Conservation (phyloP, 352 stramenopile genomes). For the Globisporangium paroecandrum region DNA sequence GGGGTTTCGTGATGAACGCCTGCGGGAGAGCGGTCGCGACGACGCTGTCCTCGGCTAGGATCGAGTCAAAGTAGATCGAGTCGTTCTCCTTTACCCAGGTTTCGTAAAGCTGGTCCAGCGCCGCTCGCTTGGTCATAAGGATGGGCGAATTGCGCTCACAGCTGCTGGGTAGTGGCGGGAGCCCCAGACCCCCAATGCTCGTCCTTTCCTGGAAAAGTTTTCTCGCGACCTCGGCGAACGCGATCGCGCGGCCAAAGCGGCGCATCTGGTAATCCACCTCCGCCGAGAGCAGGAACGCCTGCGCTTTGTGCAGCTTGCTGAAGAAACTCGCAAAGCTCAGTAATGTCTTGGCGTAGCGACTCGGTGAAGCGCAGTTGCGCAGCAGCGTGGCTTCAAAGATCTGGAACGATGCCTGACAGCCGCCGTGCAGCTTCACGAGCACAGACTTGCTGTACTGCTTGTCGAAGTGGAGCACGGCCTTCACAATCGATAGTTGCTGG, state of each 20-base stretch:
- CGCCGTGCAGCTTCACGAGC: conserved; percentile 36
- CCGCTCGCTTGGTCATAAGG: conserved; percentile 18
- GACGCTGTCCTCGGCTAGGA: conserved; percentile 24
- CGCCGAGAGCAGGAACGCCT: conserved; percentile 23
- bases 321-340: conserved; percentile 32
- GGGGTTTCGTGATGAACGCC: conserved; percentile 32
- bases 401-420: conserved; percentile 25
- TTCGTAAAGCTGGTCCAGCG: conserved; percentile 8
- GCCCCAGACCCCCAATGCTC: conserved; percentile 22
- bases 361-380: conserved; percentile 19
- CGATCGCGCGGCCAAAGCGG: conserved; percentile 29
- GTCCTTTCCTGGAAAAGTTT: conserved; percentile 23
- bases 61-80: conserved; percentile 27
- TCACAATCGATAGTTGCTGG: conserved; percentile 41
- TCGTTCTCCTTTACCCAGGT: conserved; percentile 30
- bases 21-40: conserved; percentile 18
- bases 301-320: conserved; percentile 25
- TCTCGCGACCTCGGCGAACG: conserved; percentile 17
- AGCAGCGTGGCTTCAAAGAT: conserved; percentile 17
- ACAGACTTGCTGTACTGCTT: conserved; percentile 26
- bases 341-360: conserved; percentile 17
- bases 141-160: conserved; percentile 10
- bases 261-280: conserved; percentile 22
- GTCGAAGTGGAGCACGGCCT: conserved; percentile 27
- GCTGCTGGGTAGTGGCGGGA: conserved; percentile 17